Evolutionary conservation across 2,329 filamentous ascomycete species (phyloP), one percentile per base, ranked within the genome.

Genomic region (Arthrobotrys pseudoclavata): DNA sequence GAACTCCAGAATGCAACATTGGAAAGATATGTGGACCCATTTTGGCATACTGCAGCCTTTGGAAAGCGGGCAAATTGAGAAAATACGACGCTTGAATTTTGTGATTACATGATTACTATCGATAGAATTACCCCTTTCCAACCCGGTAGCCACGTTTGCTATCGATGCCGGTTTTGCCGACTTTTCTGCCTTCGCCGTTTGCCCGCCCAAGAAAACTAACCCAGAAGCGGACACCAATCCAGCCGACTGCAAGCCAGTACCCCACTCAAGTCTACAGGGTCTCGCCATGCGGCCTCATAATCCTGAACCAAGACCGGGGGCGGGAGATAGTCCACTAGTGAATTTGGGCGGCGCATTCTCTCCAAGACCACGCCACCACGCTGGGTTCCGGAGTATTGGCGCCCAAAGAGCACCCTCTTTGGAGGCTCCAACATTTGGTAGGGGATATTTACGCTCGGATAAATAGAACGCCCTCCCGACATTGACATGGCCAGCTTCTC

Each of bases 331-430:
- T 7, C 62, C 52, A 42, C 18, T 55, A 67, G 31, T 29, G 31
- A 42, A 15, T 55, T 67, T 52, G 7, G 29, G 22, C 7, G n/a
- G 62, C 37, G 48, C 50, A 42, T 18, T 20, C 18, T 67, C 63
- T 20, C 13, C 48, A 55, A 55, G 48, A 67, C 37, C 63, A 67
- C 63, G 63, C 63, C 63, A 67, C 62, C 57, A 48, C 50, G 60
- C 15, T 48, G 29, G 42, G 18, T 22, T n/a, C 40, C 62, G 47
- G 47, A 52, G 62, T 42, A 52, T 47, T 64, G 40, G 34, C 26
- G 50, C 31, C 52, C 52, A 37, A 57, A 57, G 18, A 9, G 31
- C 55, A 57, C 13, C n/a, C 15, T 22, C 37, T 18, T n/a, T 37
- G 20, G 52, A 29, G 18, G 52, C 52, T 57, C 29, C 6, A 57